Evolutionary conservation across 345 rosid genomes (phyloP), one percentile per base, ranked within the genome.

Genomic region (Lagerstroemia speciosa): DNA sequence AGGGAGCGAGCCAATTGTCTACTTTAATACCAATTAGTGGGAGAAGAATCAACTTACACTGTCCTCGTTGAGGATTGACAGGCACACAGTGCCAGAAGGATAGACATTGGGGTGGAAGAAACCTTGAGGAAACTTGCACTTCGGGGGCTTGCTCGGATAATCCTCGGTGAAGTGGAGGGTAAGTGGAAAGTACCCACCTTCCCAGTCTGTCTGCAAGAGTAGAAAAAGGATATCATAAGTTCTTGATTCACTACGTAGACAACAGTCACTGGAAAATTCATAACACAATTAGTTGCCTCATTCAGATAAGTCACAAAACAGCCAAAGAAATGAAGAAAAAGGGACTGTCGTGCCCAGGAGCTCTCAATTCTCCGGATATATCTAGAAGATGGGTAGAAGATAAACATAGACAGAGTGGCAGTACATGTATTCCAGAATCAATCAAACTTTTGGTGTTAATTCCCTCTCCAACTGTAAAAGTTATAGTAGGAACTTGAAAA

Each of bases 101-200:
- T 90, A 90, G 64, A 90, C 96, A 76, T 90, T 90, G 68, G 93
- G 96, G 76, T 90, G 96, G 78, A 90, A 87, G 73, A 90, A 90
- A 9, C 89, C 96, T 52, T 66, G 87, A 0, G 96, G 96, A 70
- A 87, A 87, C 74, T 86, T 90, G 79, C 96, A 90, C 81, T 90
- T 90, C 0, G 96, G 96, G 57, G 96, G 93, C 81, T 90, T 90
- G 81, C 96, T 90, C 0, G 96, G 96, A 72, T 90, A 90, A 74
- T 90, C 96, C 75, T 90, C 96, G n/a, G 86, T 84, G 74, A 90
- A 90, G 69, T 86, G 80, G 72, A 90, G 83, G 17, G 91, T 82
- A 34, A 90, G 86, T 0, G 96, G 96, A 48, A 81, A 90, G 77
- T 69, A 84, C 61, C 96, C 96, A 74, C 91, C 93, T 75, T 90